phyloP scores from a whole-genome alignment of 306 rosid species.

The Gillenia trifoliata region DNA sequence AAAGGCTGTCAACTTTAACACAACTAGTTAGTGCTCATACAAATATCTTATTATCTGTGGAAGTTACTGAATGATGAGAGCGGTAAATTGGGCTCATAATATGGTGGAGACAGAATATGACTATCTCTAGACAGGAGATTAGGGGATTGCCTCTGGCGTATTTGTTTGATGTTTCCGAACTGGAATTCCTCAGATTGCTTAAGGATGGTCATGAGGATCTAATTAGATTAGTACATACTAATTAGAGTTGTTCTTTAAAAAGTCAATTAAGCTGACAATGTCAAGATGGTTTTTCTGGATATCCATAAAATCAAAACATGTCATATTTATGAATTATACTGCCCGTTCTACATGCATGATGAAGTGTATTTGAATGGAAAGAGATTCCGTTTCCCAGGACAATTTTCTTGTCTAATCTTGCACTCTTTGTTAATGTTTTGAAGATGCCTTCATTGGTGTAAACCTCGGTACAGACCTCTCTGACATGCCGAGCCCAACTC shows the following conservation, averaged over 20 bases:
- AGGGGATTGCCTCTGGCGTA: neutral
- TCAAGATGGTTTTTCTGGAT: neutral
- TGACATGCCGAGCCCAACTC: conserved; percentile 80
- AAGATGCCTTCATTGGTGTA: conserved; percentile 82
- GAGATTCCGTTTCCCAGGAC: neutral
- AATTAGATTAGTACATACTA: neutral
- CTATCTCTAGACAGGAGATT: neutral
- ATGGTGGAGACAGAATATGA: neutral
- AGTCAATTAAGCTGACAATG: neutral
- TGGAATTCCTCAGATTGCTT: too few relatives aligned
- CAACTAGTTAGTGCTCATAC: neutral
- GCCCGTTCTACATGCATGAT: neutral
- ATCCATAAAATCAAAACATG: neutral
- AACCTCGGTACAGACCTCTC: conserved; percentile 84
- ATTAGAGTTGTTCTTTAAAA: neutral
- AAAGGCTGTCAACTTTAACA: neutral
- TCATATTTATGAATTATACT: neutral
- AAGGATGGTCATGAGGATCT: neutral
- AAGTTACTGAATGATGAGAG: neutral
- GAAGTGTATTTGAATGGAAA: neutral
- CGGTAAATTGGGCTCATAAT: neutral
- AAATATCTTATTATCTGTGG: neutral
- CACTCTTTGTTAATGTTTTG: conserved; percentile 14
- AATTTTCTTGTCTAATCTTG: neutral
- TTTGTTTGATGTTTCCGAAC: too few relatives aligned